Evolutionary conservation across 768 basidiomycete species (phyloP), one percentile per base, ranked within the genome.

Genomic region (Tricholoma bakamatsutake): DNA sequence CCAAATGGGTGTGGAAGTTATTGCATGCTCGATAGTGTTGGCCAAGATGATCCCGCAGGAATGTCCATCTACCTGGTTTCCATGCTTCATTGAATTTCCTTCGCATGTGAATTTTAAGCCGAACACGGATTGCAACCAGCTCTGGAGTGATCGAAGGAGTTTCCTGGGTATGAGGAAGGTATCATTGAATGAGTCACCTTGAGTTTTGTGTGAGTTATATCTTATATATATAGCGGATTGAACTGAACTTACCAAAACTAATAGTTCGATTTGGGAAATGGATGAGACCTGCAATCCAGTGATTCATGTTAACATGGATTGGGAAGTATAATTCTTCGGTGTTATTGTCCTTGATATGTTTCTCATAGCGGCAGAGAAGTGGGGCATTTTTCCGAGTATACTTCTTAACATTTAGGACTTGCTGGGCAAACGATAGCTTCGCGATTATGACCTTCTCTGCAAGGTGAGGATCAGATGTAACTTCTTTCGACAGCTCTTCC

Each of bases 201-300:
- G 39, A 40, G 39, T 40, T 40, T n/a, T 7, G 17, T 40, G n/a
- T 40, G n/a, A 40, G n/a, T 40, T 34, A 34, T 34, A 34, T 34
- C 1, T 34, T 34, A 34, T 34, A 34, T 34, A 8, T 3, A 24
- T 4, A 34, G 33, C 9, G 5, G 4, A 34, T 34, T 34, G 33
- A 4, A 34, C 33, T 12, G 17, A 40, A 40, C 39, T 53, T n/a
- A 64, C 62, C 57, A 52, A 53, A 57, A 5, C 35, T 46, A 21
- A 63, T 56, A n/a, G 50, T 49, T 27, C 33, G 50, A 33, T 50
- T 53, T 27, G 45, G 21, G 33, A 65, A 61, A 52, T 65, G 53
- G 21, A 63, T 55, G 1, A 50, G 1, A 4, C 61, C 56, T 15
- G 53, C 53, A 53, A 65, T 63, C 64, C 64, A 65, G 35, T 65